Base-by-base conservation (phyloP, 2,329 filamentous ascomycete species). In the Colletotrichum orchidophilum region DNA sequence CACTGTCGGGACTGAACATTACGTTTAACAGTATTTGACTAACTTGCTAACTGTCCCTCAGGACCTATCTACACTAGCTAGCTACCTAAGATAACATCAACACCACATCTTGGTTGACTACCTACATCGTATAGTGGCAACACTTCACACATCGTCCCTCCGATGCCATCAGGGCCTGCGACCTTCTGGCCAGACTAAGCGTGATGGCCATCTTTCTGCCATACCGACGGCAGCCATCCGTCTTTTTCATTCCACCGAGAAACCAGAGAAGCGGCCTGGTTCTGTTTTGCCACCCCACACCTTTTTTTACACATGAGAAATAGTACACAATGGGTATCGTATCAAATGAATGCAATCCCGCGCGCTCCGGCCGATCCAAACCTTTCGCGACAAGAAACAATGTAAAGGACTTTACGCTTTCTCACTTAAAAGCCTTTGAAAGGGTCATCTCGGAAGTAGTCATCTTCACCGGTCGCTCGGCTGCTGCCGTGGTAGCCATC, bases 391-490 rank as follows among this genome's bases (percentile, higher is more conserved):
- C 26, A 61, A 46, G 54, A 46, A 60, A 57, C n/a, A 15, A 57
- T 55, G 6, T 63, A 63, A 39, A 59, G 50, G 60, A 70, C 18
- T 53, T 27, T 59, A 59, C 58, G n/a, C 24, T 15, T 35, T 24
- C 33, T n/a, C 57, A 33, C 27, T 42, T 80, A 92, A 75, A 92
- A 92, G 3, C 89, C 89, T 74, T 83, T 85, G 74, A 92, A 92
- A 1, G 90, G 90, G 73, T 92, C 89, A 27, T 91, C 87, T 46
- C 86, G 82, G 77, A 86, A 85, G 75, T 84, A 89, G 67, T 91
- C 88, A 68, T 91, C 88, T 71, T 90, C 87, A 18, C 82, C 81
- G 11, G 82, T 80, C 7, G 82, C 84, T 68, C 83, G 82, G 65
- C 83, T 87, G 24, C 84, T 85, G 4, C 82, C 77, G 73, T 86